phyloP scores from a whole-genome alignment of 2,329 filamentous ascomycete species.

The Aquanectria penicillioides region DNA sequence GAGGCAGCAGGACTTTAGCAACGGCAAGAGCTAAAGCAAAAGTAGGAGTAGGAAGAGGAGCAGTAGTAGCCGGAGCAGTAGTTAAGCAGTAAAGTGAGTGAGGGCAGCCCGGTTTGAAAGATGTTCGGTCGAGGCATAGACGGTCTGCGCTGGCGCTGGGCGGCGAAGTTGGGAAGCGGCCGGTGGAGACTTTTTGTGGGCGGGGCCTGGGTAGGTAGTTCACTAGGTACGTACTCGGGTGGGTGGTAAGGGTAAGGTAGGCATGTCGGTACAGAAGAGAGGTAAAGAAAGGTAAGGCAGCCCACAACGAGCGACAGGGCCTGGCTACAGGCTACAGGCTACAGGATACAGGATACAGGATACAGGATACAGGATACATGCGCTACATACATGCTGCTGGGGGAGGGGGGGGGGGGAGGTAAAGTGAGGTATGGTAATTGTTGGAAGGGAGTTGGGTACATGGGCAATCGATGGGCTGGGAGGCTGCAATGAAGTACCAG shows the following conservation, averaged over 20 bases:
- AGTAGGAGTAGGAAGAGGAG: slow-evolving; percentile 18
- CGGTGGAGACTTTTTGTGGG: slow-evolving; percentile 23
- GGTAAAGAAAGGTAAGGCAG: not conserved
- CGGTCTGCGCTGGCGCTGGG: slow-evolving; percentile 19
- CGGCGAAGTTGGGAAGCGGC: slow-evolving; percentile 23
- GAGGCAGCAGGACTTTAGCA: slow-evolving; percentile 28
- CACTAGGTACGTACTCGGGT: slow-evolving; percentile 13
- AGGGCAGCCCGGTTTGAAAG: slow-evolving; percentile 18
- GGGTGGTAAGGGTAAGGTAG: not conserved
- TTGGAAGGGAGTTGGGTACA: slow-evolving; percentile 11
- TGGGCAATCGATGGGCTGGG: not conserved
- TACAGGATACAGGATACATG: too few relatives aligned
- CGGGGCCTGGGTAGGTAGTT: slow-evolving; percentile 16
- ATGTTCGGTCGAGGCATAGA: slow-evolving; percentile 24
- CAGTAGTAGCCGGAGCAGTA: slow-evolving; percentile 14
- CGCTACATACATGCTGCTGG: not conserved
- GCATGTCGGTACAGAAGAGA: not conserved
- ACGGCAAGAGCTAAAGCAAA: slow-evolving; percentile 22
- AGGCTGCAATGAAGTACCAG: slow-evolving; percentile 2
- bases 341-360: too few relatives aligned
- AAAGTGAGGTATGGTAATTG: slow-evolving; percentile 5
- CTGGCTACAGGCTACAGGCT: slow-evolving; percentile 3
- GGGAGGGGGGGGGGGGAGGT: slow-evolving; percentile 1
- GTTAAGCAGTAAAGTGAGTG: slow-evolving; percentile 18
- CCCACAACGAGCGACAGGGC: slow-evolving; percentile 6